These are phyloP conservation scores for Cunninghamia lanceolata DNA, from an alignment of 75 land plant genomes.

Conservation along the genomic window DNA sequence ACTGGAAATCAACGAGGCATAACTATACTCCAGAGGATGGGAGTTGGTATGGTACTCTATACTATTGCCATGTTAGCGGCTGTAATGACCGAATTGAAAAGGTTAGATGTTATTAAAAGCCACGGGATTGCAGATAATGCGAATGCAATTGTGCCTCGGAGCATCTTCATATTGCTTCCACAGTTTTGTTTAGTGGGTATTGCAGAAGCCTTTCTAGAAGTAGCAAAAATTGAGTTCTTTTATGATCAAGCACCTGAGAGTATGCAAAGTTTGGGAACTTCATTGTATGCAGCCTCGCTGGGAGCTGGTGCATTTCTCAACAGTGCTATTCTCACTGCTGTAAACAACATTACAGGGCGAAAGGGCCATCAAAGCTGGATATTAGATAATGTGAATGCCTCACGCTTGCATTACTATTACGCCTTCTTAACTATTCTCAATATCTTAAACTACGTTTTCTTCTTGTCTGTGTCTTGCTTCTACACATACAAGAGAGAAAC, in stretches of 20 bases:
- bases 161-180: no score
- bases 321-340: constrained; percentile 44
- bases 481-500: not conserved
- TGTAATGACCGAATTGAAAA: constrained; percentile 21
- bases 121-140: constrained; percentile 34
- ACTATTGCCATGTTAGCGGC: constrained; percentile 39
- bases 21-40: not conserved
- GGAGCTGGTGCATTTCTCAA: not conserved
- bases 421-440: constrained; percentile 49
- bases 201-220: constrained; percentile 11
- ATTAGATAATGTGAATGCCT: constrained; percentile 29
- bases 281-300: no score
- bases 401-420: constrained; percentile 61
- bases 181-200: no score
- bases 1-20: constrained; percentile 54
- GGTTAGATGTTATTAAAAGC: constrained; percentile 27
- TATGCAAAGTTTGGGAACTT: constrained; percentile 25
- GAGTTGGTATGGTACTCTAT: constrained; percentile 6
- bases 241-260: constrained; percentile 69
- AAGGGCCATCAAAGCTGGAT: constrained; percentile 63
- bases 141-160: no score
- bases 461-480: constrained; percentile 18
- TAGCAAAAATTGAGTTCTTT: constrained; percentile 70
- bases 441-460: constrained; percentile 37
- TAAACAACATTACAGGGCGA: constrained; percentile 45